Percentiles rank a stretch among this genome's conserved stretches.
Evolutionary conservation across 352 stramenopile species (phyloP).

Genomic region (Globisporangium cystogenes): DNA sequence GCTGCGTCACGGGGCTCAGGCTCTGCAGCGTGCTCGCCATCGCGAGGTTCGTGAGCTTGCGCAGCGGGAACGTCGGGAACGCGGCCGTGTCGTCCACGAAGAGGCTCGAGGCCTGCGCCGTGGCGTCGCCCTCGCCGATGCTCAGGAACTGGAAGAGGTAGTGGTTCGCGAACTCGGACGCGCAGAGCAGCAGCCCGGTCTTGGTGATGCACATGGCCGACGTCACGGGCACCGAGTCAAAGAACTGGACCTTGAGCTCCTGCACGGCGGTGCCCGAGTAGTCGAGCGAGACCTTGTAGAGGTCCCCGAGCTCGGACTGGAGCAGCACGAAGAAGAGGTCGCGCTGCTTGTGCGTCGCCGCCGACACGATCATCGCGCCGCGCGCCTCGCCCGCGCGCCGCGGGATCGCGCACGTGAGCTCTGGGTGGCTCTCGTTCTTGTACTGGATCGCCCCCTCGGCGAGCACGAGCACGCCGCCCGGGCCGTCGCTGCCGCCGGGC

Average conservation of each 20-base stretch:
- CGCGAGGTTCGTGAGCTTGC: conserved; percentile 87
- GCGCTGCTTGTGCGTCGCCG: conserved; percentile 92
- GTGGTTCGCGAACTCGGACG: conserved; percentile 98
- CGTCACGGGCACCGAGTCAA: conserved; percentile 96
- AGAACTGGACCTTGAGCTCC: conserved; percentile 90
- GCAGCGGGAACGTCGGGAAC: conserved; percentile 61
- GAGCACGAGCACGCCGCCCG: conserved; percentile 94
- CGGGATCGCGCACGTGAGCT: conserved; percentile 71
- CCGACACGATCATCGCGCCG: conserved; percentile 90
- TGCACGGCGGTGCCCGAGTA: conserved; percentile 79
- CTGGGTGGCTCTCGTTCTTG: conserved; percentile 92
- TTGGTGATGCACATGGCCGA: conserved; percentile 97
- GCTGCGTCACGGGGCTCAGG: conserved; percentile 92
- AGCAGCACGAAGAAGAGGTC: conserved; percentile 97
- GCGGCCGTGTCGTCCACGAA: conserved; percentile 70
- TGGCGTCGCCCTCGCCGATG: conserved; percentile 91
- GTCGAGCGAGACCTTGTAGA: conserved; percentile 97
- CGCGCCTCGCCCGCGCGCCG: conserved; percentile 71
- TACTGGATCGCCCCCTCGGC: conserved; percentile 97
- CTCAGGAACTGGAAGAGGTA: conserved; percentile 97
- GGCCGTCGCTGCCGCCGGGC: conserved; percentile 74
- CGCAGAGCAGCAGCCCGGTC: conserved; percentile 95
- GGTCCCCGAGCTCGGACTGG: conserved; percentile 97
- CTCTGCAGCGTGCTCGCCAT: conserved; percentile 78
- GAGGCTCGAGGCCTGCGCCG: conserved; percentile 62